These are phyloP conservation scores for Colletotrichum acutatum DNA, from an alignment of 2,329 filamentous ascomycete genomes.

Conservation along the genomic window DNA sequence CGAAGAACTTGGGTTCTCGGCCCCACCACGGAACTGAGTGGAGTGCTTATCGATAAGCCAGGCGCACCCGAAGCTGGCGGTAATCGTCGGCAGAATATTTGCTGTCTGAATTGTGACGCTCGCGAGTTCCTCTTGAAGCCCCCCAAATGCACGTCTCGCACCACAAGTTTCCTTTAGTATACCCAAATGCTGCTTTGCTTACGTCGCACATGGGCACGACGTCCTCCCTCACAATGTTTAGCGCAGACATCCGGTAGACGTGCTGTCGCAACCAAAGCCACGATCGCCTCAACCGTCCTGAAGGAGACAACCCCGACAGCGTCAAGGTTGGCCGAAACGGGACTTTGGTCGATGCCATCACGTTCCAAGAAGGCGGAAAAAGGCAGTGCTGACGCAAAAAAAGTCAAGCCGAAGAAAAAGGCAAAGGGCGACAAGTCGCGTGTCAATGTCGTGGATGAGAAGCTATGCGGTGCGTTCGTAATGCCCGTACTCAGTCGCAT, in stretches of 20 bases:
- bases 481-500: too few relatives aligned
- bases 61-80: background rate
- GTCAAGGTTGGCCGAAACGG: background rate
- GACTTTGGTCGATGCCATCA: background rate
- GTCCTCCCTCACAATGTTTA: background rate
- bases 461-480: slow-evolving; percentile 58
- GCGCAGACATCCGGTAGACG: background rate
- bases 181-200: background rate
- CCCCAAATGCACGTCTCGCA: background rate
- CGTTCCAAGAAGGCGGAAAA: background rate
- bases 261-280: too few relatives aligned
- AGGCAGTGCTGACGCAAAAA: background rate
- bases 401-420: background rate
- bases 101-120: background rate
- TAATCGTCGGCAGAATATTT: background rate
- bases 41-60: background rate
- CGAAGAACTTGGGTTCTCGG: background rate
- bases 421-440: slow-evolving; percentile 42
- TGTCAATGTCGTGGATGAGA: slow-evolving; percentile 63
- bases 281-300: background rate
- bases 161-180: background rate
- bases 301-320: background rate
- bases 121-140: background rate
- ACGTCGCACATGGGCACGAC: background rate
- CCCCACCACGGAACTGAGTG: background rate